Evolutionary conservation across 176 grass and related monocot species (phyloP).

Genomic region (Thinopyrum elongatum): DNA sequence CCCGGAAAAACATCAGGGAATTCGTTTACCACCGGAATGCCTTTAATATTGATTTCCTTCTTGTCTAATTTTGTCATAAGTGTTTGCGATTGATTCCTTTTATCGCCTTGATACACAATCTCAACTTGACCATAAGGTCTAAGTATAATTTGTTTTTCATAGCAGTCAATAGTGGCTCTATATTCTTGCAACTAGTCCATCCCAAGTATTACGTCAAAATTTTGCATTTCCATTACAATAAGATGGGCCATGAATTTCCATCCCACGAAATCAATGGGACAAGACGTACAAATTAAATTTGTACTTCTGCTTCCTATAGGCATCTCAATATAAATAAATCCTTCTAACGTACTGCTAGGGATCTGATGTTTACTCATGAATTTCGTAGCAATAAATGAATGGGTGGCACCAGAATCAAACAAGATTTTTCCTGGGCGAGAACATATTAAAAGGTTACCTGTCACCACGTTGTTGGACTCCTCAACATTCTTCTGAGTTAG

Average conservation of each 20-base stretch:
- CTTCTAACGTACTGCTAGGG: not conserved
- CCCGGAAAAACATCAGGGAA: not conserved
- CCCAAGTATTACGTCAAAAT: not conserved
- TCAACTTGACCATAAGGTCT: not conserved
- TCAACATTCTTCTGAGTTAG: not conserved
- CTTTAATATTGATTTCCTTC: not conserved
- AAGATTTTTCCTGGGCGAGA: not conserved
- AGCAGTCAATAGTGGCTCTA: not conserved
- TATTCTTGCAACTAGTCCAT: not conserved
- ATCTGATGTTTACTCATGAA: not conserved
- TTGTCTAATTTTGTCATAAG: not conserved
- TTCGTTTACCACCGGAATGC: not conserved
- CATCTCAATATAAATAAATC: not conserved
- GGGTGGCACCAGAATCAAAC: not conserved
- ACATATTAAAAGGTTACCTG: not conserved
- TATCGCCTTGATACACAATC: not conserved
- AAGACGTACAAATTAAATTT: not conserved
- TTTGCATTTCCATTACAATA: not conserved
- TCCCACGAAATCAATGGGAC: not conserved
- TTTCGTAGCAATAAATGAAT: too few species aligned
- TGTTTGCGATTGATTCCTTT: not conserved
- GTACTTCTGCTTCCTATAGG: not conserved
- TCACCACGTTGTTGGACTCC: not conserved
- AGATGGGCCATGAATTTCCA: not conserved
- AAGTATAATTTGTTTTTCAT: not conserved